Evolutionary conservation across 1,284 basidiomycete species (phyloP).

Genomic region (Ustilago curta): DNA sequence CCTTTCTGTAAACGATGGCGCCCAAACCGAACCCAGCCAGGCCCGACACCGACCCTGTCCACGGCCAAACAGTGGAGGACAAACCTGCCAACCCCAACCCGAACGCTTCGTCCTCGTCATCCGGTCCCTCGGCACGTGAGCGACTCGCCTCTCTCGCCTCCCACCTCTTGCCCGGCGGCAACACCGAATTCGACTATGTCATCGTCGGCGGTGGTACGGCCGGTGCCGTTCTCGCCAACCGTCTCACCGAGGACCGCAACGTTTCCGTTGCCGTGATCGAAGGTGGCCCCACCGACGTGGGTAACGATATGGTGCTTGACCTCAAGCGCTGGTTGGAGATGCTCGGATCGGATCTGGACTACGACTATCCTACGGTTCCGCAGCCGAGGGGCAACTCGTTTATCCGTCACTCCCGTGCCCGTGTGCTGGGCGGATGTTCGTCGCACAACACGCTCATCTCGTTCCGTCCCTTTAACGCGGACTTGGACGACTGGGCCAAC

Average conservation of each 20-base stretch:
- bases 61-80: constrained; percentile 55
- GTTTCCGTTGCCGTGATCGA: constrained; percentile 69
- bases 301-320: constrained; percentile 67
- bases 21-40: constrained; percentile 52
- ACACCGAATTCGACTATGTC: constrained; percentile 68
- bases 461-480: constrained; percentile 69
- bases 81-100: constrained; percentile 33
- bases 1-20: constrained; percentile 22
- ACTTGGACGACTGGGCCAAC: constrained; percentile 68
- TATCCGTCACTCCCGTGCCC: constrained; percentile 69
- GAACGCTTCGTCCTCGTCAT: constrained; percentile 13
- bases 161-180: constrained; percentile 59
- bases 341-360: constrained; percentile 69
- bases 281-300: constrained; percentile 68
- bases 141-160: constrained; percentile 61
- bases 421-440: constrained; percentile 69
- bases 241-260: constrained; percentile 67
- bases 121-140: constrained; percentile 44
- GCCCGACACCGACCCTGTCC: constrained; percentile 54
- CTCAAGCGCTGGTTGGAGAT: constrained; percentile 68
- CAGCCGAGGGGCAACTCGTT: constrained; percentile 69
- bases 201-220: constrained; percentile 69
- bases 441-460: constrained; percentile 70
- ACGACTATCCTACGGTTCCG: constrained; percentile 67
- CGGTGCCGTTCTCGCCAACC: constrained; percentile 68